Evolutionary conservation across 2,329 filamentous ascomycete species (phyloP).

Genomic region (Aspergillus proliferans): DNA sequence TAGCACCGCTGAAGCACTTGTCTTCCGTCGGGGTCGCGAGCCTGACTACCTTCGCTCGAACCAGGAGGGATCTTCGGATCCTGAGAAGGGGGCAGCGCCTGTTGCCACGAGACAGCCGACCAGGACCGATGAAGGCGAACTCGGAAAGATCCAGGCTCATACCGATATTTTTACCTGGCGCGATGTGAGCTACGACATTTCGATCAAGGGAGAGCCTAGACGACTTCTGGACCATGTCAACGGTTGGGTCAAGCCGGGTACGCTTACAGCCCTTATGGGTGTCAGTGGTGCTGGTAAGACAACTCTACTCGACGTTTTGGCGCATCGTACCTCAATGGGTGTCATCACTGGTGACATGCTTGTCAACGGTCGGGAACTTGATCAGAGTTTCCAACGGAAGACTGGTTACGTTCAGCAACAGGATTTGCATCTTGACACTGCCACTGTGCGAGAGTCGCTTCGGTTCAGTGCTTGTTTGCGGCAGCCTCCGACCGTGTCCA

Average conservation of each 20-base stretch:
- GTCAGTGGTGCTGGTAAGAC: constrained; percentile 87
- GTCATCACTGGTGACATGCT: constrained; percentile 81
- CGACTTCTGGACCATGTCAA: constrained; percentile 77
- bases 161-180: constrained; percentile 77
- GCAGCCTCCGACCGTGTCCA: constrained; percentile 66
- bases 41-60: constrained; percentile 2
- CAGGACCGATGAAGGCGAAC: no score
- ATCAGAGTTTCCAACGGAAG: constrained; percentile 38
- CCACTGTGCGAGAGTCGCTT: constrained; percentile 80
- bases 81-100: not conserved
- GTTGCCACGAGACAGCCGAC: not conserved
- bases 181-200: constrained; percentile 70
- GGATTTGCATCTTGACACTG: constrained; percentile 76
- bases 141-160: constrained; percentile 47
- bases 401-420: constrained; percentile 67
- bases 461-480: constrained; percentile 78
- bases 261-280: constrained; percentile 82
- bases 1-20: constrained; percentile 68
- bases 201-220: constrained; percentile 66
- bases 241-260: constrained; percentile 90
- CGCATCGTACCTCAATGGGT: constrained; percentile 77
- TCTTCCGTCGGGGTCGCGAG: constrained; percentile 57
- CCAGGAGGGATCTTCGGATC: constrained; percentile 1
- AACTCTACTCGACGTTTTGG: constrained; percentile 77
- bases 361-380: constrained; percentile 64